phyloP scores from a whole-genome alignment of 352 stramenopile genomes.

The Globisporangium solare region DNA sequence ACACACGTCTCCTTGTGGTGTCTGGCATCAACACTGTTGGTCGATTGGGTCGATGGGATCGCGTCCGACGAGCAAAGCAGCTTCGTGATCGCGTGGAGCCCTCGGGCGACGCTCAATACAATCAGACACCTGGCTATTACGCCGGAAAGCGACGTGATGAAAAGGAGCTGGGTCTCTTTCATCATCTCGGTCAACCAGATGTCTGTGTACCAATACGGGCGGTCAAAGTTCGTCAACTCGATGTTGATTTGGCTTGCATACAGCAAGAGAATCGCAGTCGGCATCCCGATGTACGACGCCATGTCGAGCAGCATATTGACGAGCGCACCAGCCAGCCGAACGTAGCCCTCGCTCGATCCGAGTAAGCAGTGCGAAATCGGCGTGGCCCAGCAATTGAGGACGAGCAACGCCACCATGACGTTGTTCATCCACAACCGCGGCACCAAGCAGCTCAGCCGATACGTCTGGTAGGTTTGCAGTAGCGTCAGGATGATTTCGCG shows the following conservation, averaged over 20 bases:
- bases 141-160: constrained; percentile 16
- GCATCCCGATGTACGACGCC: constrained; percentile 17
- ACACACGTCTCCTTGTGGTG: no score
- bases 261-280: constrained; percentile 16
- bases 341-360: no score
- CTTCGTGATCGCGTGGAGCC: constrained; percentile 16
- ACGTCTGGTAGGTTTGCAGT: constrained; percentile 25
- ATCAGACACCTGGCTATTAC: constrained; percentile 20
- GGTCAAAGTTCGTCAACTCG: constrained; percentile 8
- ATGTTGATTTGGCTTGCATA: constrained; percentile 17
- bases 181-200: constrained; percentile 20
- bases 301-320: constrained; percentile 20
- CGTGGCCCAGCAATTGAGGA: constrained; percentile 31
- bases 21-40: not conserved
- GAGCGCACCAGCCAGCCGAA: constrained; percentile 2
- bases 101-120: constrained; percentile 21
- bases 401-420: constrained; percentile 28
- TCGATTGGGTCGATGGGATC: no score
- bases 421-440: constrained; percentile 28
- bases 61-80: constrained; percentile 8
- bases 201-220: constrained; percentile 18
- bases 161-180: constrained; percentile 22
- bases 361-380: not conserved
- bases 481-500: constrained; percentile 22
- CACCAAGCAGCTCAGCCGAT: constrained; percentile 25